Evolutionary conservation across 805 yeast genomes (phyloP), one percentile per base, ranked within the genome.

Genomic region (Teunomyces cretensis): DNA sequence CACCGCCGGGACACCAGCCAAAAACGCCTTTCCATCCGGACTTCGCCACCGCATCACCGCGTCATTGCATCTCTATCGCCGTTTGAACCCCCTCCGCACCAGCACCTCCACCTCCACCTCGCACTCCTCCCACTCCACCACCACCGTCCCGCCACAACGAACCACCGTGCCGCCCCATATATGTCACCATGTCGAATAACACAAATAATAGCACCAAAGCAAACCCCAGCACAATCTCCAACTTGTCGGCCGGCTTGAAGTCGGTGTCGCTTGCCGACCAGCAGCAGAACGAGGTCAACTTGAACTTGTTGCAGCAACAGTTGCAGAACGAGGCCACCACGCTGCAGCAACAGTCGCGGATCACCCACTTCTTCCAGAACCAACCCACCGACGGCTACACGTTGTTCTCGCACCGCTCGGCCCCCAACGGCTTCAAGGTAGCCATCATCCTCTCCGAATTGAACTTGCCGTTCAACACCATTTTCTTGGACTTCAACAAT

Each of bases 371-470:
- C 62, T 85, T 88, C 60, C 80, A 78, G 52, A 83, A 84, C 57
- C 86, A 83, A 53, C 96, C 96, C 9, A 65, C 76, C 14, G 86
- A 83, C 51, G 97, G 97, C 1, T 88, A 79, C 64, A 88, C 96
- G 1, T 72, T 91, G 39, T 89, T 87, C 79, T 57, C 96, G 67
- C 81, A 84, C 59, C 57, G 95, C 54, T 84, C 92, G 3, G 97
- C 97, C 1, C 97, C 97, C 22, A 91, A 91, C 65, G 97, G 97
- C 1, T 91, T 88, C 75, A 92, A 94, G 67, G 96, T 92, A 12
- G 96, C 97, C 22, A 89, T 91, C 37, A 84, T 89, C 26, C 72
- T 94, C 47, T 80, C 89, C 46, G 98, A 92, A 65, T 77, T 92
- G 54, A 86, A 86, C 46, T 77, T 85, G 58, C 80, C 79, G 28